Percentiles rank a stretch among this genome's conserved stretches.
Evolutionary conservation across 2,329 filamentous ascomycete species (phyloP).

Genomic region (Phaeophleospora eucalypticola): DNA sequence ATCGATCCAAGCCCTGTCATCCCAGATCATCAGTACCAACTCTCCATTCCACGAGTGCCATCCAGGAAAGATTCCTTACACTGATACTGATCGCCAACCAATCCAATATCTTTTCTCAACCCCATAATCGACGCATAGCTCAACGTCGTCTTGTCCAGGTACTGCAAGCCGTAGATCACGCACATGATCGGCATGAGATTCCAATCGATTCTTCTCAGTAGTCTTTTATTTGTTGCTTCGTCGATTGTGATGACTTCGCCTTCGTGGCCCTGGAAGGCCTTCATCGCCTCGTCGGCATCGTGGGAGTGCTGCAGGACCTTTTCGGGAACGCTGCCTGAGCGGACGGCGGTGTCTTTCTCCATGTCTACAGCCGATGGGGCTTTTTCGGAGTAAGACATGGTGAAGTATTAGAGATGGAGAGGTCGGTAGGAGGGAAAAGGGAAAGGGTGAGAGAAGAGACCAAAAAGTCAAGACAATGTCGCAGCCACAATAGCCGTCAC

Average conservation of each 20-base stretch:
- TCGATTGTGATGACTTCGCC: constrained; percentile 53
- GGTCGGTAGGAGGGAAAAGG: too few relatives aligned
- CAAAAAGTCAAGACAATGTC: too few relatives aligned
- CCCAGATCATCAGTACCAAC: constrained; percentile 17
- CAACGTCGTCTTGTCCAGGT: constrained; percentile 57
- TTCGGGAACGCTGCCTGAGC: constrained; percentile 27
- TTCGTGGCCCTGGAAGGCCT: constrained; percentile 48
- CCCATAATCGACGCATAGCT: constrained; percentile 52
- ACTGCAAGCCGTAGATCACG: constrained; percentile 56
- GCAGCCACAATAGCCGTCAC: too few relatives aligned
- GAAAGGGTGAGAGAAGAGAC: too few relatives aligned
- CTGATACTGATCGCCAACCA: constrained; percentile 50
- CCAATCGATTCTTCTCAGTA: constrained; percentile 60
- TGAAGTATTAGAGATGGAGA: too few relatives aligned
- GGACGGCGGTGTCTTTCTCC: constrained; percentile 14
- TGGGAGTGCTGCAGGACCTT: constrained; percentile 50
- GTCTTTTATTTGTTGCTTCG: constrained; percentile 54
- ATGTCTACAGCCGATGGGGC: not conserved
- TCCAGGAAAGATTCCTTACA: constrained; percentile 49
- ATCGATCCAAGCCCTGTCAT: constrained; percentile 36
- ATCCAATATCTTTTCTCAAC: constrained; percentile 42
- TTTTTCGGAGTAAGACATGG: too few relatives aligned
- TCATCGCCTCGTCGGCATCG: constrained; percentile 59
- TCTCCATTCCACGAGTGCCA: too few relatives aligned
- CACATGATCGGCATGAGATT: constrained; percentile 59